Evolutionary conservation across 2,329 filamentous ascomycete species (phyloP).

Genomic region (Pestalotiopsis sp.): DNA sequence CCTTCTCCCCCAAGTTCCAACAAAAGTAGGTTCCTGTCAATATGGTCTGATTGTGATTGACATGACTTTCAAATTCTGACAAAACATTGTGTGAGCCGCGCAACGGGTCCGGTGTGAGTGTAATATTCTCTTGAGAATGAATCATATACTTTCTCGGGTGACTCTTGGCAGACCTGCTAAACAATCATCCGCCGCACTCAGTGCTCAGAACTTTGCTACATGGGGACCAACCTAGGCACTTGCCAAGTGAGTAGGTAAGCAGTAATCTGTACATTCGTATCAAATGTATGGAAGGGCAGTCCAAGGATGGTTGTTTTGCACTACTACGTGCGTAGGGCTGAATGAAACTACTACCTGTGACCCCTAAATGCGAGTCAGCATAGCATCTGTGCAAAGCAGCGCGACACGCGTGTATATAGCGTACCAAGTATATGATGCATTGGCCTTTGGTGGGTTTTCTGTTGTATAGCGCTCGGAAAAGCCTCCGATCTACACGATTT

Average conservation of each 20-base stretch:
- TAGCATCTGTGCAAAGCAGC: background rate
- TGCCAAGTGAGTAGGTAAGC: background rate
- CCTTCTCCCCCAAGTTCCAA: background rate
- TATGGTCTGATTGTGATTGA: too few relatives aligned
- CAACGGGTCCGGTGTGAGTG: too few relatives aligned
- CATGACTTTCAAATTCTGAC: too few relatives aligned
- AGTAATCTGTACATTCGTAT: background rate
- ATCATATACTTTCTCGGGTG: too few relatives aligned
- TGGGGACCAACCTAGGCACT: background rate
- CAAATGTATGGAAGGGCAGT: background rate
- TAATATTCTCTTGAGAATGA: too few relatives aligned
- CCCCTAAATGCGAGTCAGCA: background rate
- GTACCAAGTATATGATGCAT: background rate
- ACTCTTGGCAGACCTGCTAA: too few relatives aligned
- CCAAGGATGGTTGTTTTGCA: background rate
- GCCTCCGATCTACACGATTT: background rate
- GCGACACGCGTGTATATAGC: background rate
- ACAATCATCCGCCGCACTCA: background rate
- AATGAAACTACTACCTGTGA: background rate
- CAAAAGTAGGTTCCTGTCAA: too few relatives aligned
- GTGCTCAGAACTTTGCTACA: background rate
- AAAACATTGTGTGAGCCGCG: too few relatives aligned
- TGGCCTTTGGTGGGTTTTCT: background rate
- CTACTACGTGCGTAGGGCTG: background rate
- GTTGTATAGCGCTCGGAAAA: background rate